Evolutionary conservation across 2,329 filamentous ascomycete species (phyloP).

Genomic region (Pseudogymnoascus sp.): DNA sequence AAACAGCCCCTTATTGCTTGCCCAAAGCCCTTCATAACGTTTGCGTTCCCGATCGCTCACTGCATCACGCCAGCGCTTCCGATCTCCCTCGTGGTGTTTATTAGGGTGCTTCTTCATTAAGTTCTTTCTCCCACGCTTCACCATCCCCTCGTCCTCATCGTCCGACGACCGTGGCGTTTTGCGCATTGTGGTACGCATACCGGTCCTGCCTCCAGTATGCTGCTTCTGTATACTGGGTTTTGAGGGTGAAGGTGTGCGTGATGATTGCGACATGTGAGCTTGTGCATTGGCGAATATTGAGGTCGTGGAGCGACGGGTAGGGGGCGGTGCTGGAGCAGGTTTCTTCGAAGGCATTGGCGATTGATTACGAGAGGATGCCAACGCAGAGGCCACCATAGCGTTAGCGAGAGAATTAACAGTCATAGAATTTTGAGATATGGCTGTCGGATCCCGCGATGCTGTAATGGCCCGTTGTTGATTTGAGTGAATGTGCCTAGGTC

Average conservation of each 20-base stretch:
- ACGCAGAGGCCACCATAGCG: constrained; percentile 66
- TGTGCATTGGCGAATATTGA: constrained; percentile 31
- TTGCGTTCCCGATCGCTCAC: constrained; percentile 66
- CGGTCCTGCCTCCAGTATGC: constrained; percentile 30
- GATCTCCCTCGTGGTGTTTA: constrained; percentile 66
- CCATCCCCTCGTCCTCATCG: background rate
- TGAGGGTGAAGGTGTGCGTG: constrained; percentile 34
- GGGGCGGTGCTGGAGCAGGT: constrained; percentile 24
- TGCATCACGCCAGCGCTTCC: constrained; percentile 68
- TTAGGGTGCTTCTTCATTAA: constrained; percentile 56
- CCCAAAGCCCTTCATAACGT: constrained; percentile 78
- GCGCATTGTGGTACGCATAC: constrained; percentile 59
- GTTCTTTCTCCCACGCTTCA: constrained; percentile 33
- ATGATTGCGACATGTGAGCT: constrained; percentile 26
- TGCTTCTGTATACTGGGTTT: constrained; percentile 21
- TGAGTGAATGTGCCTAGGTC: background rate
- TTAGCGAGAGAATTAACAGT: constrained; percentile 59
- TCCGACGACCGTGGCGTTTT: constrained; percentile 33
- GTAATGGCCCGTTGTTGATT: background rate
- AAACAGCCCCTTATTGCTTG: constrained; percentile 60
- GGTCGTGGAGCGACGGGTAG: constrained; percentile 26
- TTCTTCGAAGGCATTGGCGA: constrained; percentile 27
- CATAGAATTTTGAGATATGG: constrained; percentile 25
- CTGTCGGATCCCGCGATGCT: background rate
- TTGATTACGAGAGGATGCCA: constrained; percentile 52